Evolutionary conservation across 345 rosid species (phyloP), one percentile per base, ranked within the genome.

Genomic region (Brassica incana): DNA sequence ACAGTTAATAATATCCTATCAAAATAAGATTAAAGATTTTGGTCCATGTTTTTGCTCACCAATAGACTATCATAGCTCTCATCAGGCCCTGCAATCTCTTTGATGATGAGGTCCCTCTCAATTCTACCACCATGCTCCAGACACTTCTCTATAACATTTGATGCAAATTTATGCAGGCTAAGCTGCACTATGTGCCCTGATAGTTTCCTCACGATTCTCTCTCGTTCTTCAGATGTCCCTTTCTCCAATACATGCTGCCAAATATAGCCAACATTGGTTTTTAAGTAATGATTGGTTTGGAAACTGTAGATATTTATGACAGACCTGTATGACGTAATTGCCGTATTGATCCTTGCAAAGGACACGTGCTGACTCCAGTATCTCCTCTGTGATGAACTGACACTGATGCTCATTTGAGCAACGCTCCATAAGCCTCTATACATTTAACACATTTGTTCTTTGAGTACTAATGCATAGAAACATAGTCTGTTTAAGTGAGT

Each of bases 291-390:
- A 35, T 2, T 4, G 10, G 35, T 15, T 67, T 12, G 3, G 25
- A 30, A 38, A 29, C 60, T 38, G 48, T 10, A 4, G n/a, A 10
- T n/a, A 67, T 38, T 40, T 14, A 11, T 35, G 61, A 45, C 86
- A 75, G 16, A 88, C 94, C 92, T 90, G 92, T 20, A 88, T 88
- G 50, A 88, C 94, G 77, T 90, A 90, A 75, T 90, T 90, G 33
- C 94, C 94, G 85, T 90, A 90, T 69, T 90, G 94, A 77, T 90
- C 90, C 76, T 86, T 88, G 61, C 92, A 89, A 85, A 90, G 92
- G 74, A 66, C 45, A 32, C 80, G 75, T 68, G 83, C 89, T 71
- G 90, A 86, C 36, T 86, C 94, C 81, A 90, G 77, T 66, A 90
- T 87, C 76, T 90, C 94, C 73, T 88, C 87, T 43, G 85, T 85